phyloP scores from a whole-genome alignment of 148 eudicot genomes.

The Agrostemma githago region DNA sequence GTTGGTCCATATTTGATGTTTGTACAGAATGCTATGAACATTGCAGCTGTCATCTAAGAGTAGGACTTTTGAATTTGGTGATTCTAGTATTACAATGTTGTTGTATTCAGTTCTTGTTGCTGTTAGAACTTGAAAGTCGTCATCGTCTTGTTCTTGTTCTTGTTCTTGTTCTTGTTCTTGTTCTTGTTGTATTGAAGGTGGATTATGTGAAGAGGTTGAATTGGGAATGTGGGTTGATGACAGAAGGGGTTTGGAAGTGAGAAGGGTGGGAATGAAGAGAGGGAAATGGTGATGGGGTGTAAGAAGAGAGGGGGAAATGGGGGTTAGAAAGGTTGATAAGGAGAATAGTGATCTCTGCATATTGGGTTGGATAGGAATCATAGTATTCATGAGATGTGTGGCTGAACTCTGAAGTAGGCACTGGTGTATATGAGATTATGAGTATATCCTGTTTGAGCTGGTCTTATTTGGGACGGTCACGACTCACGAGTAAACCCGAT shows the following conservation, averaged over 20 bases:
- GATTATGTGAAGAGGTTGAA: not conserved
- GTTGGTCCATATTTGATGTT: slow-evolving; percentile 59
- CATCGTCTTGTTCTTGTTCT: slow-evolving; percentile 17
- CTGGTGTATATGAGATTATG: no score
- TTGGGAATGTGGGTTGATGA: not conserved
- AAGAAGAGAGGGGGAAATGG: not conserved
- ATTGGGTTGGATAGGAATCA: not conserved
- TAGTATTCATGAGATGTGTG: not conserved
- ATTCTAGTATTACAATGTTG: slow-evolving; percentile 59
- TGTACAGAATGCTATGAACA: slow-evolving; percentile 66
- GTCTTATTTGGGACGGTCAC: no score
- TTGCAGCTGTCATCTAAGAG: slow-evolving; percentile 74
- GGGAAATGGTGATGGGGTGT: not conserved
- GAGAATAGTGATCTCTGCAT: slow-evolving; percentile 8
- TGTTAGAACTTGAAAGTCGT: slow-evolving; percentile 43
- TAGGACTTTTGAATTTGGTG: slow-evolving; percentile 43
- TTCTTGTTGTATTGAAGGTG: no score
- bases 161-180: not conserved
- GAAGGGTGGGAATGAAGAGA: not conserved
- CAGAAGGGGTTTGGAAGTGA: not conserved
- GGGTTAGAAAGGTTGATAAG: slow-evolving; percentile 1
- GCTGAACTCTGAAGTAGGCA: not conserved
- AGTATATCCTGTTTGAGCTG: no score
- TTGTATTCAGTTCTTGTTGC: slow-evolving; percentile 49
- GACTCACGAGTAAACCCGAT: no score